Conservation (phyloP, 495 filamentous ascomycete genomes). For the Aspergillus campestris region DNA sequence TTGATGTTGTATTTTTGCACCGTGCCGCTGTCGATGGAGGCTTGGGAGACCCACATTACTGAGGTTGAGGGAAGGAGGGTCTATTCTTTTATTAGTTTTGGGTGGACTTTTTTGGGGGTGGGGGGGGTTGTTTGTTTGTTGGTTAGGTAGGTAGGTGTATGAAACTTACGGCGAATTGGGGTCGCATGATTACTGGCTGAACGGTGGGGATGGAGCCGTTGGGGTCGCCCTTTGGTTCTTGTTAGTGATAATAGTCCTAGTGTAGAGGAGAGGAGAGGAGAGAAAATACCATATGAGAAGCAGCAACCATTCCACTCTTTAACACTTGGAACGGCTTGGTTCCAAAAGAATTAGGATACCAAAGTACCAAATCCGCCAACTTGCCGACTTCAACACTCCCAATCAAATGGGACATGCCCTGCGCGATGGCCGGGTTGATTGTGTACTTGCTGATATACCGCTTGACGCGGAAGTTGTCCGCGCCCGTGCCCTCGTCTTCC, state of each 20-base stretch:
- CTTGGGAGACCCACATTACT: slow-evolving; percentile 77
- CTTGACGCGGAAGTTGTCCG: slow-evolving; percentile 91
- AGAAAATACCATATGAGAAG: slow-evolving; percentile 68
- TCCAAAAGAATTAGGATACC: slow-evolving; percentile 81
- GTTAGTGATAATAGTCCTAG: background rate
- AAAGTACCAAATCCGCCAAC: slow-evolving; percentile 84
- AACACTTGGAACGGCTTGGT: slow-evolving; percentile 76
- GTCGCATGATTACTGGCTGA: slow-evolving; percentile 76
- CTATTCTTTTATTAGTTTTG: slow-evolving; percentile 11
- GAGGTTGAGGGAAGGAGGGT: slow-evolving; percentile 60
- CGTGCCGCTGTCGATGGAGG: slow-evolving; percentile 53
- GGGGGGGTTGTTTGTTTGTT: background rate
- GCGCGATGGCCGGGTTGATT: slow-evolving; percentile 88
- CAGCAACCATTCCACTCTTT: slow-evolving; percentile 85
- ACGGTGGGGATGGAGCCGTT: slow-evolving; percentile 90
- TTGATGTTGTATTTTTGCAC: slow-evolving; percentile 65
- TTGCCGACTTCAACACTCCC: slow-evolving; percentile 87
- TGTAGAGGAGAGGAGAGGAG: background rate
- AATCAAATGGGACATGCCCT: slow-evolving; percentile 87
- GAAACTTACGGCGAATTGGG: slow-evolving; percentile 76
- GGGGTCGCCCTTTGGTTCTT: slow-evolving; percentile 62
- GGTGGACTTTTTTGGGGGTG: background rate
- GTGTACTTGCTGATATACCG: slow-evolving; percentile 96
- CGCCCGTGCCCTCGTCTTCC: slow-evolving; percentile 73
- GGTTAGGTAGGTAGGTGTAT: background rate